phyloP scores from a whole-genome alignment of 108 stramenopile genomes.

The Pseudonitzschia multiseries region DNA sequence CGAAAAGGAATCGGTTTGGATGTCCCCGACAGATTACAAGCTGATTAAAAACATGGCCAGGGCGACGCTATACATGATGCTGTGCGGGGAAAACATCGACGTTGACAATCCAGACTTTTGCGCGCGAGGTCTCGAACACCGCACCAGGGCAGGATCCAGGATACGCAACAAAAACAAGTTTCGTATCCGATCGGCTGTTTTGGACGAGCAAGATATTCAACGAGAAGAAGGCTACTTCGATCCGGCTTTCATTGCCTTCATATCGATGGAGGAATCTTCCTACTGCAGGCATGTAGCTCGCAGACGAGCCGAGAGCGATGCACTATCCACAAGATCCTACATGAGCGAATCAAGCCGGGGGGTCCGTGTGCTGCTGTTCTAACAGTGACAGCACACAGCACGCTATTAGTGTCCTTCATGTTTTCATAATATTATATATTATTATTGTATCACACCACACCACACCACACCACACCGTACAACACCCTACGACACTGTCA shows the following conservation, averaged over 20 bases:
- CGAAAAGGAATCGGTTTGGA: conserved; percentile 25
- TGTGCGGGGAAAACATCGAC: conserved; percentile 10
- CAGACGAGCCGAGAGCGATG: conserved; percentile 9
- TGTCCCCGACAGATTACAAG: conserved; percentile 18
- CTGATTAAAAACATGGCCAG: conserved; percentile 14
- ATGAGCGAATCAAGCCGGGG: background rate
- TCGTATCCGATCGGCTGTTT: conserved; percentile 25
- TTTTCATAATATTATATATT: no score
- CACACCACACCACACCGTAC: no score
- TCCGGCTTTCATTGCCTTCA: conserved; percentile 33
- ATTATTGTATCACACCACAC: no score
- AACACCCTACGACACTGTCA: no score
- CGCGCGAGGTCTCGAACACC: conserved; percentile 30
- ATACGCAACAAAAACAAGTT: conserved; percentile 19
- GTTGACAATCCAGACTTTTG: conserved; percentile 9
- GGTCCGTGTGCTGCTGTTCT: no score
- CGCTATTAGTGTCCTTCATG: no score
- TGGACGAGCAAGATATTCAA: conserved; percentile 39
- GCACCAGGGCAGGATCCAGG: conserved; percentile 25
- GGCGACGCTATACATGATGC: conserved; percentile 27
- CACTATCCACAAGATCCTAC: background rate
- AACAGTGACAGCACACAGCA: no score
- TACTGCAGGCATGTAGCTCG: conserved; percentile 14
- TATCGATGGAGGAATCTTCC: conserved; percentile 24
- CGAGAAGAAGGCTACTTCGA: conserved; percentile 31